Base-by-base conservation (phyloP, 2,329 filamentous ascomycete species). In the Penicillium freii region DNA sequence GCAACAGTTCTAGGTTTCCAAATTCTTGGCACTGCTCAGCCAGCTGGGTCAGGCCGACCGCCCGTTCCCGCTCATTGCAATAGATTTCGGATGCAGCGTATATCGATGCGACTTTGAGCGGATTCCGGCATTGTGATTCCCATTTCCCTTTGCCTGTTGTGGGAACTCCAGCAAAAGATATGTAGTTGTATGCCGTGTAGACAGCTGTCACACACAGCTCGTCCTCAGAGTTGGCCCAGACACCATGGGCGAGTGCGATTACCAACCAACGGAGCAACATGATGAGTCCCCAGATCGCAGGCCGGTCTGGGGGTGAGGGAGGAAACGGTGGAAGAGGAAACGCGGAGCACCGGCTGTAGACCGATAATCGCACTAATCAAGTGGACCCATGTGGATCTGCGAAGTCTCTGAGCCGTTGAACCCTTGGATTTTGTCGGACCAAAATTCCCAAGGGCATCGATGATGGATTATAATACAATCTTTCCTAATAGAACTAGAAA, bases 51-150 rank as follows among this genome's bases (percentile, higher is more conserved):
- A 73, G 50, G 3, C 71, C 70, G 2, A 60, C 42, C 0, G 51
- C 58, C 15, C 64, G 66, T 29, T 69, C 67, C 1, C 55, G 58
- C 3, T 73, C 60, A 6, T 43, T 33, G 44, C 74, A 77, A 50
- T 73, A 73, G 1, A 68, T 23, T 4, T 71, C 68, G 1, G 69
- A 67, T 1, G 73, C 66, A 3, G 73, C 73, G 53, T 75, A 77
- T 13, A 74, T 70, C 1, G 74, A 77, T 3, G 62, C 63, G 2
- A 74, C 71, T 29, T 66, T 58, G 1, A 74, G 59, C 0, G 63
- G 54, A 56, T 76, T 75, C 21, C 65, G 69, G 51, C 75, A 77
- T 36, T 66, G 59, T 1, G 63, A 61, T n/a, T 63, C 59, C 62
- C 67, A 69, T 40, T 54, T 46, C 0, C 63, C 63, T 8, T 57